Evolutionary conservation across 768 basidiomycete species (phyloP).

Genomic region (Pulveroboletus sp.): DNA sequence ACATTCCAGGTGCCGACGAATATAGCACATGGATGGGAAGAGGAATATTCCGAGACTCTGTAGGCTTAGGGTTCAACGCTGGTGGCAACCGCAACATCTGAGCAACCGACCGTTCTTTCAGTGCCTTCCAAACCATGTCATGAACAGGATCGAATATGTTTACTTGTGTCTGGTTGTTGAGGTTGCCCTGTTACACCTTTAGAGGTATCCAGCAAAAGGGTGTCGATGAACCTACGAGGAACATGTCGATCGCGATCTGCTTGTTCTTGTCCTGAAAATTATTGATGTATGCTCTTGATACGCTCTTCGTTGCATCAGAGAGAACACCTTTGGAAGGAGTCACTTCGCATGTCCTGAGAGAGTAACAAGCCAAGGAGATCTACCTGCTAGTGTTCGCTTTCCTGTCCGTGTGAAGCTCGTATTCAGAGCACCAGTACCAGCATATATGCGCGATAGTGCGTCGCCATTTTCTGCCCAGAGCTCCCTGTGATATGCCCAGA

Average conservation of each 20-base stretch:
- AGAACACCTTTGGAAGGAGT: slow-evolving; percentile 57
- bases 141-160: slow-evolving; percentile 93
- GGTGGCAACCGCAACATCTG: background rate
- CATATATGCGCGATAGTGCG: slow-evolving; percentile 89
- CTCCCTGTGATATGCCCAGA: slow-evolving; percentile 89
- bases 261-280: slow-evolving; percentile 97
- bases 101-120: slow-evolving; percentile 58
- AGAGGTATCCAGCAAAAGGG: background rate
- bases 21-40: slow-evolving; percentile 61
- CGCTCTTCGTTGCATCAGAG: slow-evolving; percentile 95
- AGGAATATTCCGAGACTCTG: slow-evolving; percentile 82
- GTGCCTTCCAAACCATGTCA: slow-evolving; percentile 70
- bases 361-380: slow-evolving; percentile 5
- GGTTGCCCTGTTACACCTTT: slow-evolving; percentile 69
- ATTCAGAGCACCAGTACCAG: slow-evolving; percentile 89
- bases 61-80: slow-evolving; percentile 2
- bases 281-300: slow-evolving; percentile 93
- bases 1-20: slow-evolving; percentile 96
- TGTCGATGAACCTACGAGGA: slow-evolving; percentile 57
- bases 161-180: slow-evolving; percentile 82
- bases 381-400: slow-evolving; percentile 87
- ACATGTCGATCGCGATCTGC: slow-evolving; percentile 92
- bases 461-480: slow-evolving; percentile 98
- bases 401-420: slow-evolving; percentile 94
- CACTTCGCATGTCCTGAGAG: background rate